phyloP scores from a whole-genome alignment of 2,329 filamentous ascomycete species.

The Paracorniculantispora psalliotae region DNA sequence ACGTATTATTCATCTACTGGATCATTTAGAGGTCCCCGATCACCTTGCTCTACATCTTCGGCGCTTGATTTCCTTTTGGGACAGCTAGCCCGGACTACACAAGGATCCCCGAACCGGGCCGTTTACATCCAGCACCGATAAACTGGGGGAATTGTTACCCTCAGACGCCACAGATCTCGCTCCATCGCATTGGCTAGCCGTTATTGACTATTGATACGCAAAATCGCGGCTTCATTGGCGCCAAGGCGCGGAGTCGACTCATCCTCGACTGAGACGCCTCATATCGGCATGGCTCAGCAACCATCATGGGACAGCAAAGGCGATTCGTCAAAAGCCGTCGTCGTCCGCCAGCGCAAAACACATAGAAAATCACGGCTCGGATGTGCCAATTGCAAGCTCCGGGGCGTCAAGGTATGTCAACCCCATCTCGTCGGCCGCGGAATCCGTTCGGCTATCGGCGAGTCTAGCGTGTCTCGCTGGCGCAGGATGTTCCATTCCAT shows the following conservation, averaged over 20 bases:
- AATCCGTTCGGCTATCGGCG: background rate
- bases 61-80: background rate
- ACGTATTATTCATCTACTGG: no score
- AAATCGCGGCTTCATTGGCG: no score
- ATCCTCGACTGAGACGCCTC: conserved; percentile 22
- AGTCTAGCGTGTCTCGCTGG: background rate
- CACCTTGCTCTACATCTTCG: background rate
- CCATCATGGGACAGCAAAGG: background rate
- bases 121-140: background rate
- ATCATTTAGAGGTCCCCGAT: background rate
- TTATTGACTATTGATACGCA: no score
- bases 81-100: no score
- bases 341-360: conserved; percentile 2
- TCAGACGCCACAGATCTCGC: no score
- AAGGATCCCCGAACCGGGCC: no score
- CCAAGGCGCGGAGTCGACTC: no score
- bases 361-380: background rate
- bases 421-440: background rate
- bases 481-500: background rate
- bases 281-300: conserved; percentile 2
- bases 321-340: background rate
- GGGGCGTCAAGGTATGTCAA: background rate
- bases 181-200: no score
- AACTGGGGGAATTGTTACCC: background rate
- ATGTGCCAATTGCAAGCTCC: conserved; percentile 6